These are phyloP conservation scores for Adansonia grandidieri DNA, from an alignment of 441 rosid genomes.

Conservation along the genomic window DNA sequence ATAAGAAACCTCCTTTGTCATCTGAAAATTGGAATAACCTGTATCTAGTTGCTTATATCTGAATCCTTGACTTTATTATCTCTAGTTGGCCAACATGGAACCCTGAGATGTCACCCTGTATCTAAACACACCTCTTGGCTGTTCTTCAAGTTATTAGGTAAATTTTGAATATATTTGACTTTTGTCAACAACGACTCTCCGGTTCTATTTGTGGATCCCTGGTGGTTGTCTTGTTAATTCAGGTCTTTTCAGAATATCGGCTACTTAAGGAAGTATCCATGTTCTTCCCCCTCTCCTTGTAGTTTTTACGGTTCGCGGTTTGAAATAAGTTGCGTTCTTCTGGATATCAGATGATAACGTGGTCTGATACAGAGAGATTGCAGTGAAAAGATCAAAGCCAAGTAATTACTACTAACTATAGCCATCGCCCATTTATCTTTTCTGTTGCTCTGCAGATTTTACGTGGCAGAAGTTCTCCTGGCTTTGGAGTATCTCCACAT, in stretches of 20 bases:
- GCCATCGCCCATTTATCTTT: background rate
- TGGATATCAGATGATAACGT: background rate
- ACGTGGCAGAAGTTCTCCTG: slow-evolving; percentile 89
- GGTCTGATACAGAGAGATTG: background rate
- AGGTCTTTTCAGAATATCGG: background rate
- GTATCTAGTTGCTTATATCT: background rate
- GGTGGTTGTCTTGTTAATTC: background rate
- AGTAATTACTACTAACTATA: background rate
- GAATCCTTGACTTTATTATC: background rate
- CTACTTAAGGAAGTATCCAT: slow-evolving; percentile 5
- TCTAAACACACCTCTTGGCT: background rate
- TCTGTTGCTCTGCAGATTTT: slow-evolving; percentile 56
- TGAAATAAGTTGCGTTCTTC: background rate
- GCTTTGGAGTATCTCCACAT: slow-evolving; percentile 92
- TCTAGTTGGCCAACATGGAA: background rate
- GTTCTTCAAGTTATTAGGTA: background rate
- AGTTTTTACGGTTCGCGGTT: background rate
- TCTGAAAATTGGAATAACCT: background rate
- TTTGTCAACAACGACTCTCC: background rate
- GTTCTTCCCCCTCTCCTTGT: background rate
- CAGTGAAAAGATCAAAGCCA: background rate
- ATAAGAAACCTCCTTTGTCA: background rate
- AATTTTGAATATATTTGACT: background rate
- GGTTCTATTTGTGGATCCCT: background rate
- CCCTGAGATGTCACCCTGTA: background rate